Percentiles rank a stretch among this genome's conserved stretches.
Conservation (phyloP, 768 basidiomycete species). For the Mycena galopus region DNA sequence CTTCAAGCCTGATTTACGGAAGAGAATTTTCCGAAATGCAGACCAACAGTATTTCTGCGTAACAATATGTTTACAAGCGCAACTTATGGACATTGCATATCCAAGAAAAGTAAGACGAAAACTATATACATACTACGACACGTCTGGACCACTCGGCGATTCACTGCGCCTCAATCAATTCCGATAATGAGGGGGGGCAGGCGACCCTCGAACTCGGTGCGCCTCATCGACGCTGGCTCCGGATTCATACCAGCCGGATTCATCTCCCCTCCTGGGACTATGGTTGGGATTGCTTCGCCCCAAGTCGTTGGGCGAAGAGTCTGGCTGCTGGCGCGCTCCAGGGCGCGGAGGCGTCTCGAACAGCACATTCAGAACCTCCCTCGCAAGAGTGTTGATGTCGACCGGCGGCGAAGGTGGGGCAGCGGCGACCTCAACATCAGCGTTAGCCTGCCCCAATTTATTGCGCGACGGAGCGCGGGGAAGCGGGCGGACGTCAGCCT, state of each 20-base stretch:
- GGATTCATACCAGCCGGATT: conserved; percentile 5
- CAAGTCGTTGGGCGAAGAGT: conserved; percentile 3
- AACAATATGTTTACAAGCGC: too few relatives aligned
- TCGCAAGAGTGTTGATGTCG: conserved; percentile 45
- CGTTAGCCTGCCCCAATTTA: conserved; percentile 3
- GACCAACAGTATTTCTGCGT: too few relatives aligned
- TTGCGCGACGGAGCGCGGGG: conserved; percentile 22
- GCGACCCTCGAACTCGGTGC: too few relatives aligned
- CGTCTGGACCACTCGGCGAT: background rate
- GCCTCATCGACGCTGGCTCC: conserved; percentile 2
- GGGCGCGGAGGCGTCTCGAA: conserved; percentile 38
- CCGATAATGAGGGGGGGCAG: conserved; percentile 26
- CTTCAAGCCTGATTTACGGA: too few relatives aligned
- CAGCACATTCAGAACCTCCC: conserved; percentile 45
- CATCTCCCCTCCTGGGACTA: background rate
- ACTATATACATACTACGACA: background rate
- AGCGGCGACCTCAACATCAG: background rate
- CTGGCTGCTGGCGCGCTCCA: conserved; percentile 19
- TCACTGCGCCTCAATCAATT: background rate
- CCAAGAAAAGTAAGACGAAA: background rate
- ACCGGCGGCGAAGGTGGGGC: background rate
- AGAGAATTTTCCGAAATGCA: too few relatives aligned
- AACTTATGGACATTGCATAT: too few relatives aligned
- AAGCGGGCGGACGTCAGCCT: conserved; percentile 20
- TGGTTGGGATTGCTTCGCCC: background rate